Conservation (phyloP, 2,329 filamentous ascomycete species). For the Penicillium sp. region DNA sequence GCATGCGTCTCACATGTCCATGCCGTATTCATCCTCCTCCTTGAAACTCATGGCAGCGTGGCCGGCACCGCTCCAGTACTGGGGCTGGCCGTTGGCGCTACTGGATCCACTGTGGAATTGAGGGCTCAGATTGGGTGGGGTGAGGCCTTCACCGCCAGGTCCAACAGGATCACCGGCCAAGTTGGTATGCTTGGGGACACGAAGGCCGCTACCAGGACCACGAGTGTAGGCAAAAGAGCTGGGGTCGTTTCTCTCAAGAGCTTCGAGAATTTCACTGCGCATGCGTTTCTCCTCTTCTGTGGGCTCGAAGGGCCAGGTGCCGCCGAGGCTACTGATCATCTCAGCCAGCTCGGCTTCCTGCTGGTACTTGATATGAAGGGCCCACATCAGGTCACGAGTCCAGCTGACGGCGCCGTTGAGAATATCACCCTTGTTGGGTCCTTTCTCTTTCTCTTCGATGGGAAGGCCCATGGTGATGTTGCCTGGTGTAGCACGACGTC, state of each 20-base stretch:
- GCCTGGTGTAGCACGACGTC: slow-evolving; percentile 72
- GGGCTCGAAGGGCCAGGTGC: slow-evolving; percentile 73
- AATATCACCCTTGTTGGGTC: slow-evolving; percentile 97
- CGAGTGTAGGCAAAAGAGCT: slow-evolving; percentile 81
- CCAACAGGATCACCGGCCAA: slow-evolving; percentile 75
- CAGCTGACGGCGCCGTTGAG: slow-evolving; percentile 95
- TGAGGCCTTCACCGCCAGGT: slow-evolving; percentile 43
- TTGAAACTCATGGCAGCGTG: slow-evolving; percentile 72
- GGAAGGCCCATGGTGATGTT: slow-evolving; percentile 92
- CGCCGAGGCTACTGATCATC: slow-evolving; percentile 68
- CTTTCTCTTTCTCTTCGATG: slow-evolving; percentile 96
- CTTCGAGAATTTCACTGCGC: slow-evolving; percentile 87
- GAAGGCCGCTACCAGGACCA: slow-evolving; percentile 75
- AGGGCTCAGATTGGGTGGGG: slow-evolving; percentile 64
- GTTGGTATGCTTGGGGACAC: slow-evolving; percentile 91
- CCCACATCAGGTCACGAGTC: slow-evolving; percentile 98
- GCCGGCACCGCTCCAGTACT: slow-evolving; percentile 52
- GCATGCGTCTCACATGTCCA: slow-evolving; percentile 57
- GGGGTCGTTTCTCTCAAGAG: slow-evolving; percentile 75
- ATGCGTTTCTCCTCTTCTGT: slow-evolving; percentile 93
- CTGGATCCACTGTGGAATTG: slow-evolving; percentile 71
- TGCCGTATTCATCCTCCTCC: slow-evolving; percentile 89
- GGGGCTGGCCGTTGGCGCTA: slow-evolving; percentile 55
- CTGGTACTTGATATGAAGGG: slow-evolving; percentile 82
- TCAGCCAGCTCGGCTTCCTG: slow-evolving; percentile 85